Base-by-base conservation (phyloP, 2,329 filamentous ascomycete genomes). In the Cercospora nicotianae region DNA sequence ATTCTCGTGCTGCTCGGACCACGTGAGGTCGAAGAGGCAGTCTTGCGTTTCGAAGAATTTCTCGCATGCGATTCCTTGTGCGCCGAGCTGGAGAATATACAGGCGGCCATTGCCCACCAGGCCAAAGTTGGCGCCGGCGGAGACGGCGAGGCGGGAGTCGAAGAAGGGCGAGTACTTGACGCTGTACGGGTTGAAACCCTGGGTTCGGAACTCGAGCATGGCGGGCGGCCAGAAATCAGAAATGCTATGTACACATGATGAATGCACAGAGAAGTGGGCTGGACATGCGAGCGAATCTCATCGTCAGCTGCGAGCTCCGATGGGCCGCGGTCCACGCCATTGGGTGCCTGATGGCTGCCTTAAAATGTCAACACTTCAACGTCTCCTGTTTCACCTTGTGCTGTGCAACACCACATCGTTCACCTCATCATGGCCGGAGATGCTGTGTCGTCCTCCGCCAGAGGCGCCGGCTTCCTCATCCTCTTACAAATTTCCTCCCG, bases 81-180 rank as follows among this genome's bases (percentile, higher is more conserved):
- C 86, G 3, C 93, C 96, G 71, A 99, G 82, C 31, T 90, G 91
- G 28, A 98, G 85, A 67, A 94, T 89, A 77, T 92, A 98, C 0
- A 98, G 82, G 53, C 94, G 89, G 10, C 95, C 95, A 83, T 99
- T 99, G 59, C 95, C 95, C 39, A 99, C 94, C 45, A 99, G 91
- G 45, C 95, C 95, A 82, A 95, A 99, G 84, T 99, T 98, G 71
- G 94, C 89, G n/a, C 93, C 91, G 1, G 91, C 87, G 31, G 92
- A 92, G 75, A 97, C 93, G 66, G 94, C 94, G 72, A 99, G 89
- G 71, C 94, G 90, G 72, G 92, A 95, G 83, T 98, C 95, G 83
- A 96, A 96, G 84, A 97, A 99, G 6, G 95, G 95, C 65, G 94
- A 98, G 85, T 98, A 99, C 82, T 97, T 97, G 81, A 97, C 93